Evolutionary conservation across 2,329 filamentous ascomycete genomes (phyloP).

Genomic region (Calycina marina): DNA sequence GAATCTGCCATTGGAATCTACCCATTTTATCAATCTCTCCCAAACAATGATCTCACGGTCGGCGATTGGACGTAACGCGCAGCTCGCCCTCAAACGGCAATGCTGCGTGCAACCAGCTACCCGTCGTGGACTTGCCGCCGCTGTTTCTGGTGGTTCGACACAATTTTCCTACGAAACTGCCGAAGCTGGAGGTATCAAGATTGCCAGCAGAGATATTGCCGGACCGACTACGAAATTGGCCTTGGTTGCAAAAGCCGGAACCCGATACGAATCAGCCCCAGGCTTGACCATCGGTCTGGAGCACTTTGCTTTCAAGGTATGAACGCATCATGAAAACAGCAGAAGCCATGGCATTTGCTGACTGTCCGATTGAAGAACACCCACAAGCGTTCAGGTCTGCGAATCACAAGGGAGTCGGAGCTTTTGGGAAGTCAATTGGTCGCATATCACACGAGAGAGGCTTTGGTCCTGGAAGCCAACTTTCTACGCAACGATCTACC

Average conservation of each 20-base stretch:
- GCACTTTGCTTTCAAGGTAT: conserved; percentile 90
- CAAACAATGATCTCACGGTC: conserved; percentile 53
- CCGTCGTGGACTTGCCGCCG: conserved; percentile 47
- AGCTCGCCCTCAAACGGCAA: conserved; percentile 44
- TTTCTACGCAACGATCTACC: conserved; percentile 93
- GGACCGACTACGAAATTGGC: conserved; percentile 84
- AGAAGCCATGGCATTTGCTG: background rate
- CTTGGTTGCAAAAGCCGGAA: conserved; percentile 85
- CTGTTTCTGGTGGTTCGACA: conserved; percentile 50
- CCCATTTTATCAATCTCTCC: conserved; percentile 26
- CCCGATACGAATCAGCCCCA: conserved; percentile 78
- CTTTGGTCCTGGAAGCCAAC: conserved; percentile 80
- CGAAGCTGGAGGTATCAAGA: conserved; percentile 73
- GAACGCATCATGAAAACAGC: conserved; percentile 1
- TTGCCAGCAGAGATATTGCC: conserved; percentile 78
- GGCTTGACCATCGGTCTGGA: conserved; percentile 82
- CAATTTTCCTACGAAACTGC: conserved; percentile 79
- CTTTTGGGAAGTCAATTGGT: conserved; percentile 83
- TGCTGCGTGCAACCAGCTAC: conserved; percentile 39
- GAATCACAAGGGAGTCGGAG: conserved; percentile 89
- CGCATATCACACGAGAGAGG: conserved; percentile 84
- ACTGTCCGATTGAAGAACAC: conserved; percentile 53
- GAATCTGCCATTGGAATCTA: conserved; percentile 7
- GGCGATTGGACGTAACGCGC: conserved; percentile 47
- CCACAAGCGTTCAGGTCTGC: conserved; percentile 71